A percentile compares a stretch with the other conserved stretches of the same genome.
phyloP scores from a whole-genome alignment of 2,329 filamentous ascomycete genomes.

The Fusarium redolens region DNA sequence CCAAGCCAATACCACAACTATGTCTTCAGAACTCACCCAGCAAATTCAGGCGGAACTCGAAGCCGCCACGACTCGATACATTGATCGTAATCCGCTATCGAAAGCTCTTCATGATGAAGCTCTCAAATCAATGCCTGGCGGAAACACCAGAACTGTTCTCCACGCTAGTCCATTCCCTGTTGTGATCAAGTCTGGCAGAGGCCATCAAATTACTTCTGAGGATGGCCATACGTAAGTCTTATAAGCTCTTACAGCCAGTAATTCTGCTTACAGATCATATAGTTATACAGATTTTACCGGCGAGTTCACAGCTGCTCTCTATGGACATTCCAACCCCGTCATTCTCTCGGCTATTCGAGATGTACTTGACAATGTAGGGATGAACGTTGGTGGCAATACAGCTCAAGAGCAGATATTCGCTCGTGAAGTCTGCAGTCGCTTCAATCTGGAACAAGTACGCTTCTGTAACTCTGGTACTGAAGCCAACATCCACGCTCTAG shows the following conservation, averaged over 20 bases:
- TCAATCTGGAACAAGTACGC: constrained; percentile 66
- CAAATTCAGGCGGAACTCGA: constrained; percentile 46
- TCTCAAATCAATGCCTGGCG: constrained; percentile 54
- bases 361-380: constrained; percentile 58
- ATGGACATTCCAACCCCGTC: constrained; percentile 70
- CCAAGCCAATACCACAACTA: neutral
- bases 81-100: constrained; percentile 53
- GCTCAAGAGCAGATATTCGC: constrained; percentile 64
- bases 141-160: constrained; percentile 60
- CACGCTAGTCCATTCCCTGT: constrained; percentile 59
- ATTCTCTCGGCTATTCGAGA: constrained; percentile 62
- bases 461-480: constrained; percentile 76
- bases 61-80: constrained; percentile 50
- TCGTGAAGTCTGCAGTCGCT: constrained; percentile 62
- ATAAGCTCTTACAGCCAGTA: too few relatives aligned
- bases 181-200: constrained; percentile 52
- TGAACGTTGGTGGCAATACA: constrained; percentile 66
- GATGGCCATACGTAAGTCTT: constrained; percentile 53
- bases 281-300: constrained; percentile 70
- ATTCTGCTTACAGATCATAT: neutral
- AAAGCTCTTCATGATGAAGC: constrained; percentile 53
- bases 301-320: constrained; percentile 74
- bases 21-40: constrained; percentile 34
- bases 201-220: constrained; percentile 53
- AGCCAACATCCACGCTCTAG: constrained; percentile 70